These are phyloP conservation scores for Tuber magnatum DNA, from an alignment of 495 filamentous ascomycete genomes.

Conservation along the genomic window DNA sequence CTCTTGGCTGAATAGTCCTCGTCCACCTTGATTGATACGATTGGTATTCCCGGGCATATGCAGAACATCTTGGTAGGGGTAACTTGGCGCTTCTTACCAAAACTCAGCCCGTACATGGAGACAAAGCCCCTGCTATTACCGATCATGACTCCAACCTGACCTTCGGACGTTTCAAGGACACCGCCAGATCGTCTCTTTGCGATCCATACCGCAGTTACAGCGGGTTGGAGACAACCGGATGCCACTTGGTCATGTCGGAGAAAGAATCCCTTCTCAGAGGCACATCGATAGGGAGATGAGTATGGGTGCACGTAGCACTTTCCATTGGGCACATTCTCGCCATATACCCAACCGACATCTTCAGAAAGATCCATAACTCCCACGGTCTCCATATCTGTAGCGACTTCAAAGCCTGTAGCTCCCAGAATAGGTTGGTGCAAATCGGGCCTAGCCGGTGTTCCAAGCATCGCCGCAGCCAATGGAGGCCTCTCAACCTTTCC, in stretches of 20 bases:
- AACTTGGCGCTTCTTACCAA: slow-evolving; percentile 56
- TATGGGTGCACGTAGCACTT: slow-evolving; percentile 35
- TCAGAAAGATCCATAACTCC: slow-evolving; percentile 40
- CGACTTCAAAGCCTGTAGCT: slow-evolving; percentile 29
- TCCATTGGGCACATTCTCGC: slow-evolving; percentile 39
- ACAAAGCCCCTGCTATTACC: slow-evolving; percentile 85
- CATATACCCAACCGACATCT: slow-evolving; percentile 39
- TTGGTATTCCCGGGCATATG: slow-evolving; percentile 84
- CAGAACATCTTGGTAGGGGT: slow-evolving; percentile 66
- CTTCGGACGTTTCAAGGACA: slow-evolving; percentile 64
- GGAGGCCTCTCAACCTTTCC: slow-evolving; percentile 32
- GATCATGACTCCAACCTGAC: slow-evolving; percentile 70
- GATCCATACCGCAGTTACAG: slow-evolving; percentile 79
- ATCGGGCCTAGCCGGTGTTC: slow-evolving; percentile 16
- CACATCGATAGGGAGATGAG: slow-evolving; percentile 19
- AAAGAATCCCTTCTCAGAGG: slow-evolving; percentile 20
- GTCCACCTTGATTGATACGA: slow-evolving; percentile 78
- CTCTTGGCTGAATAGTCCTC: slow-evolving; percentile 66
- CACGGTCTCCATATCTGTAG: slow-evolving; percentile 33
- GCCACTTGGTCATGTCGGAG: slow-evolving; percentile 20
- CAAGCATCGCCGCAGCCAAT: slow-evolving; percentile 14
- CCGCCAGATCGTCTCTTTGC: slow-evolving; percentile 60
- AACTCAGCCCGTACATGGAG: slow-evolving; percentile 69
- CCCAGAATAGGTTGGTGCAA: slow-evolving; percentile 32
- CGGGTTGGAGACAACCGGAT: slow-evolving; percentile 35